Evolutionary conservation across 2,329 filamentous ascomycete genomes (phyloP).

Genomic region (Hortaea werneckii): DNA sequence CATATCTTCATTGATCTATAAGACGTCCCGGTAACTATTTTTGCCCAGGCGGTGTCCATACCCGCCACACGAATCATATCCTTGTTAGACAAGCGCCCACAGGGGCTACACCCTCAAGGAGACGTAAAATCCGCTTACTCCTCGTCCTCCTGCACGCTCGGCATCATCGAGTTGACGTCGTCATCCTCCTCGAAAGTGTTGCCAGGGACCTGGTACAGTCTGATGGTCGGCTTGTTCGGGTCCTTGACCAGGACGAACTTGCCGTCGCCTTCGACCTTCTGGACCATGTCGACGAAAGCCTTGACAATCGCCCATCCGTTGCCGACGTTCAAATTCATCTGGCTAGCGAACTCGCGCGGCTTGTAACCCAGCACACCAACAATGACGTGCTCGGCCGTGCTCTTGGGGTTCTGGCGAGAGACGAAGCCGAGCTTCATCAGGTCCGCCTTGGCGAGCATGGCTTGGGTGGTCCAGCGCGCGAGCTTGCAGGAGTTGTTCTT

Average conservation of each 20-base stretch:
- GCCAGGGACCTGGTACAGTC: conserved; percentile 81
- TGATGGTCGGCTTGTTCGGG: conserved; percentile 91
- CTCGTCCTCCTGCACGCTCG: neutral
- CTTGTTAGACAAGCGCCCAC: too few species aligned
- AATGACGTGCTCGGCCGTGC: conserved; percentile 86
- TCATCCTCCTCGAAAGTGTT: conserved; percentile 85
- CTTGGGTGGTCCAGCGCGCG: conserved; percentile 93
- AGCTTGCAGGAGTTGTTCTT: conserved; percentile 99
- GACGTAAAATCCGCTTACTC: neutral
- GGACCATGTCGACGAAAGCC: conserved; percentile 91
- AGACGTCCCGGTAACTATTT: too few species aligned
- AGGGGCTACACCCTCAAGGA: too few species aligned
- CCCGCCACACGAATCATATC: too few species aligned
- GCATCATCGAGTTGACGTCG: conserved; percentile 23
- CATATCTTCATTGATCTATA: too few species aligned
- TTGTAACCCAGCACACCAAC: conserved; percentile 97
- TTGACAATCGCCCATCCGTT: conserved; percentile 99
- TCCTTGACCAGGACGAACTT: conserved; percentile 78
- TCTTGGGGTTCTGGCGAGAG: conserved; percentile 84
- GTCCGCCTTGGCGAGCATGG: conserved; percentile 93
- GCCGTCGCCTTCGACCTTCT: conserved; percentile 58
- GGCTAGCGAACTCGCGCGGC: conserved; percentile 86
- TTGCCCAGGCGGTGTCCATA: too few species aligned
- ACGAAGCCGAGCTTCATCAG: conserved; percentile 98
- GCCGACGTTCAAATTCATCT: conserved; percentile 95